Evolutionary conservation across 2,329 filamentous ascomycete genomes (phyloP), one percentile per base, ranked within the genome.

Genomic region (Nannizziopsis arthrosporioides): DNA sequence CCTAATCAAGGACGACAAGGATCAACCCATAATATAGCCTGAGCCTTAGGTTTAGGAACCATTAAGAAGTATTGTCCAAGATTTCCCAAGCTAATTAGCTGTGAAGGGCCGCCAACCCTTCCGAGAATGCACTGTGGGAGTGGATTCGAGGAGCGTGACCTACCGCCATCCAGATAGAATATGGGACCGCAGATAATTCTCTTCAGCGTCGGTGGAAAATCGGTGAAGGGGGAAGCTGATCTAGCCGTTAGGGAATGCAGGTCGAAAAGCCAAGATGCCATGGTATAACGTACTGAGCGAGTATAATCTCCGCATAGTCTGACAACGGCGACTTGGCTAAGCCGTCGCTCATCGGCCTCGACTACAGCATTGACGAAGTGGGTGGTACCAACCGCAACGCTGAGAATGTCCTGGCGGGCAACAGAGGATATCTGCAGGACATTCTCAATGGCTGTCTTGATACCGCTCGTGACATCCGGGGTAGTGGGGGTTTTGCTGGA

Each of bases 351-450:
- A 59, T 74, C 70, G 22, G 66, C 65, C 51, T 73, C 69, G 9
- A 73, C 63, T 5, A 74, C 62, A 0, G 72, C 71, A 55, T 74
- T 74, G 55, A 74, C 68, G 51, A 74, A 74, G 54, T 73, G 71
- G 0, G 56, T 58, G 1, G 71, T 73, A 19, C 73, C 73, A 52
- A 76, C 72, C 2, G 70, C 71, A 10, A 76, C 70, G 32, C 68
- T 71, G 35, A 69, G 56, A 4, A 76, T 66, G 11, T 64, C 61
- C 17, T 53, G 53, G 38, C 65, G 60, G 27, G 68, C 61, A 40
- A 72, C 58, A 0, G 57, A 52, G 1, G 70, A 68, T 19, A 62
- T 61, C 3, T 53, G 51, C 3, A 76, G 56, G 0, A 75, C 67
- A 8, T 65, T 64, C 9, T 61, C 55, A 49, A 75, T 71, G n/a